These are phyloP conservation scores for Pelargonium australe DNA, from an alignment of 441 rosid species.

Conservation along the genomic window DNA sequence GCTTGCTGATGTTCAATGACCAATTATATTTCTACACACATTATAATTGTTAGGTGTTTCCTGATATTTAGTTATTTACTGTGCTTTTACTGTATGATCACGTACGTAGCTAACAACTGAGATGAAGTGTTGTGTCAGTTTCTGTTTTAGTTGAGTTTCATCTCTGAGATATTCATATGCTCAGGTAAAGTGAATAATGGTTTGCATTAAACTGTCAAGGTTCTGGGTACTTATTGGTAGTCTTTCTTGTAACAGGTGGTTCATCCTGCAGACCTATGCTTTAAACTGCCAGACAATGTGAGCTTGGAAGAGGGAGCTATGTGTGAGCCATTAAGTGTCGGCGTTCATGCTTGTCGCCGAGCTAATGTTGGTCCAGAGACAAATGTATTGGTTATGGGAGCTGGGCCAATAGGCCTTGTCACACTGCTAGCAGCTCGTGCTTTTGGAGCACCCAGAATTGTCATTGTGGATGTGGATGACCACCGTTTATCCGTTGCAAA, in stretches of 20 bases:
- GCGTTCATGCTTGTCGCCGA: slow-evolving; percentile 83
- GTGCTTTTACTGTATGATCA: too few relatives aligned
- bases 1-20: too few relatives aligned
- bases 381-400: slow-evolving; percentile 73
- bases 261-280: slow-evolving; percentile 83
- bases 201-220: slow-evolving; percentile 6
- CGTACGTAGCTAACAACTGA: too few relatives aligned
- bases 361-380: slow-evolving; percentile 75
- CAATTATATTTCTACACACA: too few relatives aligned
- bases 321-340: slow-evolving; percentile 90
- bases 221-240: slow-evolving; percentile 1
- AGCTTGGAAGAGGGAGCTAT: slow-evolving; percentile 94
- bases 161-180: background rate
- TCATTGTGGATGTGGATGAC: slow-evolving; percentile 74
- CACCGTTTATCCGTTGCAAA: slow-evolving; percentile 71
- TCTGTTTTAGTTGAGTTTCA: background rate
- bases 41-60: too few relatives aligned
- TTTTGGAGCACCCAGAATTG: slow-evolving; percentile 75
- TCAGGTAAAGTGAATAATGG: background rate
- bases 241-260: slow-evolving; percentile 46
- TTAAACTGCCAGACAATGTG: slow-evolving; percentile 76
- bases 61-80: too few relatives aligned
- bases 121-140: too few relatives aligned
- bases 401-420: slow-evolving; percentile 92
- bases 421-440: slow-evolving; percentile 79